Base-by-base conservation (phyloP, 2,329 filamentous ascomycete species). In the Pseudocercospora fijiensis region DNA sequence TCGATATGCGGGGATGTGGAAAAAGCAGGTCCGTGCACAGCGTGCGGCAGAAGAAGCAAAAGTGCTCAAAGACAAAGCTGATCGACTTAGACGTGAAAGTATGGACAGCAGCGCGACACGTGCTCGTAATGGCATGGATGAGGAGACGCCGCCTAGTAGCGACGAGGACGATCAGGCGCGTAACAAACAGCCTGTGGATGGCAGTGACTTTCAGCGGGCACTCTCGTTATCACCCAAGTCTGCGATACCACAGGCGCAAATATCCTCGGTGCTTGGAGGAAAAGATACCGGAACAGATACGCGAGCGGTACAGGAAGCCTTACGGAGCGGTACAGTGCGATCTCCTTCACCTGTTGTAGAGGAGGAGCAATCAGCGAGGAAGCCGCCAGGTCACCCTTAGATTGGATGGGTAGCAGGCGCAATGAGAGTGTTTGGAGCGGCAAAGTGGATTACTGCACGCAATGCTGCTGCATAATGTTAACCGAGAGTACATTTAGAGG, bases 21-120 rank as follows among this genome's bases (percentile, higher is more conserved):
- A 76, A 74, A 83, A 83, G 73, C 81, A 83, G 66, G 81, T 83
- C 22, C 78, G 80, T 8, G 81, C 81, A 13, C 80, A 83, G 67
- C 72, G 78, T 58, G 81, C 81, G 16, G 81, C 81, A 13, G 80
- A 83, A 63, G 80, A 83, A 68, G 81, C 81, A 28, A 78, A 79
- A 59, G 73, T 79, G 13, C 73, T 83, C 59, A 81, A 82, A 63
- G 80, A 81, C 64, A 82, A 82, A 70, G 81, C 81, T 18, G 81
- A 83, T 57, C 72, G 80, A 58, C 74, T 83, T 7, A 76, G 81
- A 22, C 73, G 79, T 51, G 80, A 83, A 67, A 81, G 79, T 64
- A 81, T 82, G 72, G 77, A 78, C 61, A 79, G 76, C 74, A 64
- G 76, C 73, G 62, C 76, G 76, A 60, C 70, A 55, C 67, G 70